Evolutionary conservation across 2,329 filamentous ascomycete species (phyloP).

Genomic region (Blastomyces emzantsi): DNA sequence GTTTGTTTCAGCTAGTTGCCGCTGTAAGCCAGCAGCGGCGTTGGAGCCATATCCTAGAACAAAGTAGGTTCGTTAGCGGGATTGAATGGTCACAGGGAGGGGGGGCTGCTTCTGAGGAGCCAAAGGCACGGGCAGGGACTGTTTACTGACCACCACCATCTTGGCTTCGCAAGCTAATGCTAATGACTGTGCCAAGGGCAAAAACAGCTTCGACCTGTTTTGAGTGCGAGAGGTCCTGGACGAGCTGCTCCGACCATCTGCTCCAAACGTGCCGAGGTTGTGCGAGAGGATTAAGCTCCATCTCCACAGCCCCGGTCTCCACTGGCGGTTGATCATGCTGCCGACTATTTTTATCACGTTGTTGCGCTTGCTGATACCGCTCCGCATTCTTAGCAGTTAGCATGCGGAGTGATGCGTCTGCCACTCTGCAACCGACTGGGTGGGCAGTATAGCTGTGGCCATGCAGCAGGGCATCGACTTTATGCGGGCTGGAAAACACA

Average conservation of each 20-base stretch:
- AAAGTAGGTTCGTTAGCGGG: conserved; percentile 2
- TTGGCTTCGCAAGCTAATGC: conserved; percentile 49
- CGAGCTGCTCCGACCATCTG: conserved; percentile 56
- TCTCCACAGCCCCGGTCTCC: too few species aligned
- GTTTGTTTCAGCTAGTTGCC: conserved; percentile 37
- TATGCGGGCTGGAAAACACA: conserved; percentile 61
- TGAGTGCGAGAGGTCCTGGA: conserved; percentile 50
- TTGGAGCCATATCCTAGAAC: conserved; percentile 47
- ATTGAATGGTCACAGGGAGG: neutral
- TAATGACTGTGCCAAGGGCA: conserved; percentile 65
- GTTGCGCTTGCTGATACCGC: conserved; percentile 46
- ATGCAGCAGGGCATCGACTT: conserved; percentile 69
- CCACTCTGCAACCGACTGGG: conserved; percentile 70
- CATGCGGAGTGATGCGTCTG: conserved; percentile 53
- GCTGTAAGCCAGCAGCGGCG: conserved; percentile 45
- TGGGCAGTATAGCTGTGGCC: conserved; percentile 85
- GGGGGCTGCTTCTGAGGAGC: too few species aligned
- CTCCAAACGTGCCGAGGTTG: conserved; percentile 50
- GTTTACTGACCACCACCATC: conserved; percentile 36
- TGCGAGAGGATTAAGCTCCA: neutral
- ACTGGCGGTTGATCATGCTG: neutral
- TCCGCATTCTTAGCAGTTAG: conserved; percentile 51
- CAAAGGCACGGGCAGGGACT: too few species aligned
- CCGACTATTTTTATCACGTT: neutral
- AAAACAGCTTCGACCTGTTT: conserved; percentile 55